Base-by-base conservation (phyloP, 1,284 basidiomycete species). In the Peniophora sp. region DNA sequence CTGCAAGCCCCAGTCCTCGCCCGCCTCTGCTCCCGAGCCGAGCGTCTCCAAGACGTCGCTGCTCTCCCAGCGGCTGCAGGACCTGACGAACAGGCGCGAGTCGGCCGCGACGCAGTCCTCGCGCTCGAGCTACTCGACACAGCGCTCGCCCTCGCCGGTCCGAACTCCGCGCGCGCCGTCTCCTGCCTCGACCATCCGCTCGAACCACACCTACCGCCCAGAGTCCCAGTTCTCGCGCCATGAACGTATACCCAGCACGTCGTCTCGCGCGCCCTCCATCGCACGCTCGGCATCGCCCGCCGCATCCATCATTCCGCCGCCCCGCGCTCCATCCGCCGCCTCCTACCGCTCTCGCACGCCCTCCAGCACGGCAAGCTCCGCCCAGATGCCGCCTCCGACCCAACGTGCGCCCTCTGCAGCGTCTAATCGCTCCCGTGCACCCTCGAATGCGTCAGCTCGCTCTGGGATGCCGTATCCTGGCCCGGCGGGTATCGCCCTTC, bases 1-100 rank as follows among this genome's bases (percentile, higher is more conserved):
- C 59, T 92, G 90, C 63, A 52, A 70, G 11, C 62, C 72, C 20
- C 58, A 75, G 10, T 71, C 78, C 10, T 58, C 71, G 11, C 76
- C 76, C 44, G 59, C 68, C 37, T 35, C 58, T 22, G 51, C 64
- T 15, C 60, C 59, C 51, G 67, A 57, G 60, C 56, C 65, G 60
- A 32, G 27, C 27, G 27, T 32, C 27, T 51, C 74, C 51, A 58
- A 70, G 56, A 60, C 55, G 53, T 65, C 60, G 37, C 56, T 64
- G 45, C 60, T 59, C 51, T 60, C 55, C 50, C 55, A 58, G 51
- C 64, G 57, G 34, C 58, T 58, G 53, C 61, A 62, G 55, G 62
- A 58, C 41, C 46, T 64, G 48, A 53, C 64, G 48, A 48, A 35
- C 18, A n/a, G 39, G 15, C 42, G 3, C 12, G 18, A 12, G 18